A percentile compares a stretch with the other conserved stretches of the same genome.
These are phyloP conservation scores for Brettanomyces sp. DNA, from an alignment of 805 yeast genomes.

Conservation along the genomic window DNA sequence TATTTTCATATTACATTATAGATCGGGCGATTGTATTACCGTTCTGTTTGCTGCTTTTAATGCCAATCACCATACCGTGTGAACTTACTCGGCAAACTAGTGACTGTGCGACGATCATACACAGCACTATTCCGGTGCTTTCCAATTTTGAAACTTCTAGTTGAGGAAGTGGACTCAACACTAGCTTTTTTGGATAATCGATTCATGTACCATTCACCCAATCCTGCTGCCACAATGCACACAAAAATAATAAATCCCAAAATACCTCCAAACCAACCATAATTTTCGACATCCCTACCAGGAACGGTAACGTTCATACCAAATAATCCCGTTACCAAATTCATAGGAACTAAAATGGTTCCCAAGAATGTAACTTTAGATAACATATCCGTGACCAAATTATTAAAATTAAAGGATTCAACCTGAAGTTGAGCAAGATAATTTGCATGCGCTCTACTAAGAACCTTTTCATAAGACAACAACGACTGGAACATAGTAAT, in stretches of 20 bases:
- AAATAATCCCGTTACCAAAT: conserved; percentile 81
- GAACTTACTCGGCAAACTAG: conserved; percentile 23
- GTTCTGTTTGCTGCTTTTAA: too few species aligned
- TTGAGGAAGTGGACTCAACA: conserved; percentile 13
- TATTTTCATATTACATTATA: too few species aligned
- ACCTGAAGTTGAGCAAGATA: conserved; percentile 92
- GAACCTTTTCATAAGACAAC: conserved; percentile 83
- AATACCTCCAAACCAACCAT: conserved; percentile 46
- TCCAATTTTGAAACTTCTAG: conserved; percentile 21
- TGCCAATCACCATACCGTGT: conserved; percentile 24
- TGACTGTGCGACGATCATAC: conserved; percentile 15
- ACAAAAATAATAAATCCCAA: conserved; percentile 21
- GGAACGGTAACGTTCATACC: conserved; percentile 95
- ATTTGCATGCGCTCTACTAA: conserved; percentile 84
- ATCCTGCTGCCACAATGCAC: conserved; percentile 11
- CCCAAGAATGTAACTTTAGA: conserved; percentile 87
- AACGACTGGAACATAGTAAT: conserved; percentile 92
- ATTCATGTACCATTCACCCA: conserved; percentile 18
- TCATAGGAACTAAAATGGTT: conserved; percentile 83
- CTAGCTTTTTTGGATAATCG: conserved; percentile 8
- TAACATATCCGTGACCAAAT: conserved; percentile 75
- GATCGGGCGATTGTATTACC: too few species aligned
- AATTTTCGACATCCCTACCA: conserved; percentile 36
- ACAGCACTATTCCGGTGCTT: conserved; percentile 10
- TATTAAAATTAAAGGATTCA: conserved; percentile 78